These are phyloP conservation scores for Picea glauca DNA, from an alignment of 75 land plant genomes.

Conservation along the genomic window DNA sequence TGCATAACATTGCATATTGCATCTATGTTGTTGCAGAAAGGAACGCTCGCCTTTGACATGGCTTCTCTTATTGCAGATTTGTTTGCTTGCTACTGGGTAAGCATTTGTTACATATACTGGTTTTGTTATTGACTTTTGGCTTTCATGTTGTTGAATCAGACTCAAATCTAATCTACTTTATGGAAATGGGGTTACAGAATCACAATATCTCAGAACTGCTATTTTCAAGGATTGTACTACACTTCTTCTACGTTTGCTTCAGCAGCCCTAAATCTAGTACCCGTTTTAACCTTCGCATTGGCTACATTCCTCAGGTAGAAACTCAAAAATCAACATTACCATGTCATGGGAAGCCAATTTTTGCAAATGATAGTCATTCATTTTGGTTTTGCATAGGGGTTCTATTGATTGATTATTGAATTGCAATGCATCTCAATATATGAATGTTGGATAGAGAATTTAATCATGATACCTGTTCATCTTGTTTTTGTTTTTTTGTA, in stretches of 20 bases:
- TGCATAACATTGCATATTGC: neutral
- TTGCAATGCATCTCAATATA: too few relatives aligned
- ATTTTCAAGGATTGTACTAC: slow-evolving; percentile 29
- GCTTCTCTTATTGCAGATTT: neutral
- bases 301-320: slow-evolving; percentile 21
- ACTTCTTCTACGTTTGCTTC: slow-evolving; percentile 30
- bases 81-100: neutral
- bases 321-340: neutral
- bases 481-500: too few relatives aligned
- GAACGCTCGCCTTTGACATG: neutral
- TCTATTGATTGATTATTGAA: too few relatives aligned
- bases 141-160: too few relatives aligned
- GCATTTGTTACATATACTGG: neutral
- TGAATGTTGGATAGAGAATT: too few relatives aligned
- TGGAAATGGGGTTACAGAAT: slow-evolving; percentile 14
- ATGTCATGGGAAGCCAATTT: too few relatives aligned
- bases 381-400: too few relatives aligned
- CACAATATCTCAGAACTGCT: slow-evolving; percentile 20
- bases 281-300: slow-evolving; percentile 28
- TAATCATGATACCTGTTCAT: too few relatives aligned
- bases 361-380: too few relatives aligned
- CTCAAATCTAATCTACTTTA: too few relatives aligned
- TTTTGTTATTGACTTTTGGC: too few relatives aligned
- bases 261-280: slow-evolving; percentile 24
- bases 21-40: neutral